A percentile compares a stretch with the other conserved stretches of the same genome.
phyloP scores from a whole-genome alignment of 768 basidiomycete species.

The Dioszegia crocea region DNA sequence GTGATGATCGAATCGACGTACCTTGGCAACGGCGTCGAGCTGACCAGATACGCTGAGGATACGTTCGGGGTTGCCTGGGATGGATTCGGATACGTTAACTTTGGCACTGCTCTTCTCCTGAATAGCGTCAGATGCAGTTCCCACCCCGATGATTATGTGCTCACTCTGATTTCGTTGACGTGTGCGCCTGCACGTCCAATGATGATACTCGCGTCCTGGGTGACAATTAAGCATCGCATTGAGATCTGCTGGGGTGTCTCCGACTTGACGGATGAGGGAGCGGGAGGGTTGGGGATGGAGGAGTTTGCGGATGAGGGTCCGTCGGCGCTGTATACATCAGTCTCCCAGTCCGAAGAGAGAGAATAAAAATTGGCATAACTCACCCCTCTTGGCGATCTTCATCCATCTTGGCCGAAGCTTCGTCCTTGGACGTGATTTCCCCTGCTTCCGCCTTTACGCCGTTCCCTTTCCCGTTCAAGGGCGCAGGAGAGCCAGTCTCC shows the following conservation, averaged over 20 bases:
- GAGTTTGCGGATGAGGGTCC: slow-evolving; percentile 8
- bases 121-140: slow-evolving; percentile 1
- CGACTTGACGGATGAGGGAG: slow-evolving; percentile 20
- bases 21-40: slow-evolving; percentile 98
- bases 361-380: slow-evolving; percentile 6
- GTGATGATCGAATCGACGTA: slow-evolving; percentile 47
- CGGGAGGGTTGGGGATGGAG: slow-evolving; percentile 23
- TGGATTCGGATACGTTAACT: slow-evolving; percentile 96
- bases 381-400: slow-evolving; percentile 36
- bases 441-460: slow-evolving; percentile 1
- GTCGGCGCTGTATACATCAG: not conserved
- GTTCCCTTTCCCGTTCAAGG: not conserved
- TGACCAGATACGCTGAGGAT: slow-evolving; percentile 95
- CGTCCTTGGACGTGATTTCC: slow-evolving; percentile 9
- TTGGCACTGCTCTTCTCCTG: slow-evolving; percentile 79
- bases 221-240: slow-evolving; percentile 97
- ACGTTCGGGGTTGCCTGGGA: slow-evolving; percentile 98
- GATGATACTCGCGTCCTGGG: slow-evolving; percentile 98
- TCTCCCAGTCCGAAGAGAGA: not conserved
- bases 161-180: slow-evolving; percentile 94
- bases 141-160: slow-evolving; percentile 5
- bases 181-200: slow-evolving; percentile 93
- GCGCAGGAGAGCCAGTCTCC: not conserved
- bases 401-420: slow-evolving; percentile 26
- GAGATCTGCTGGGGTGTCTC: slow-evolving; percentile 60